Percentiles rank a stretch among this genome's conserved stretches.
phyloP scores from a whole-genome alignment of 208 protist genomes.

The Trypanosomatidae sp. region DNA sequence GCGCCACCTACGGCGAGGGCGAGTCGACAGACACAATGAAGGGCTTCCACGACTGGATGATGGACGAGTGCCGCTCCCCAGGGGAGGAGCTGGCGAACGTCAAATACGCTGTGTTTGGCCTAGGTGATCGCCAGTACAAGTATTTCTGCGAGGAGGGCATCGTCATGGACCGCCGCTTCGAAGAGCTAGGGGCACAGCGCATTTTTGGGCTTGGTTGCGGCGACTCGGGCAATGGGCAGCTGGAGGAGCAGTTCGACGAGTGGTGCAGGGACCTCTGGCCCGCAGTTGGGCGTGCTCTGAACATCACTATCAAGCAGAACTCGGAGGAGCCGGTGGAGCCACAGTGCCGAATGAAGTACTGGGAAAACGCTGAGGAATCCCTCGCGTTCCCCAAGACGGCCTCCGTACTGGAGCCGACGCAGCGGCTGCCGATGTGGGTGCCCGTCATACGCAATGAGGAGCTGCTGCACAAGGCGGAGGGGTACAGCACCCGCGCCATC shows the following conservation, averaged over 20 bases:
- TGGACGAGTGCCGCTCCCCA: slow-evolving; percentile 54
- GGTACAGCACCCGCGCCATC: slow-evolving; percentile 79
- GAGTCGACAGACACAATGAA: slow-evolving; percentile 92
- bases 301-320: slow-evolving; percentile 67
- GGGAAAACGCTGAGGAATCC: slow-evolving; percentile 72
- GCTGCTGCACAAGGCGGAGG: slow-evolving; percentile 47
- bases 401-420: slow-evolving; percentile 87
- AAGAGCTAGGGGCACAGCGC: slow-evolving; percentile 85
- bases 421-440: slow-evolving; percentile 84
- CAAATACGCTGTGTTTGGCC: slow-evolving; percentile 88
- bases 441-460: slow-evolving; percentile 70
- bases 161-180: slow-evolving; percentile 85
- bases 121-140: slow-evolving; percentile 91
- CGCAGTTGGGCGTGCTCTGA: slow-evolving; percentile 66
- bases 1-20: slow-evolving; percentile 91
- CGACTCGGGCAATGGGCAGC: slow-evolving; percentile 66
- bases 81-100: slow-evolving; percentile 69
- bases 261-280: slow-evolving; percentile 84
- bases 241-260: slow-evolving; percentile 91
- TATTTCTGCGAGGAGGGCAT: slow-evolving; percentile 89
- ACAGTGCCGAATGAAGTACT: slow-evolving; percentile 83
- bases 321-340: slow-evolving; percentile 73
- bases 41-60: slow-evolving; percentile 83
- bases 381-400: slow-evolving; percentile 87
- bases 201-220: slow-evolving; percentile 80